phyloP scores from a whole-genome alignment of 169 alveolate genomes.

The Blepharisma undulans region DNA sequence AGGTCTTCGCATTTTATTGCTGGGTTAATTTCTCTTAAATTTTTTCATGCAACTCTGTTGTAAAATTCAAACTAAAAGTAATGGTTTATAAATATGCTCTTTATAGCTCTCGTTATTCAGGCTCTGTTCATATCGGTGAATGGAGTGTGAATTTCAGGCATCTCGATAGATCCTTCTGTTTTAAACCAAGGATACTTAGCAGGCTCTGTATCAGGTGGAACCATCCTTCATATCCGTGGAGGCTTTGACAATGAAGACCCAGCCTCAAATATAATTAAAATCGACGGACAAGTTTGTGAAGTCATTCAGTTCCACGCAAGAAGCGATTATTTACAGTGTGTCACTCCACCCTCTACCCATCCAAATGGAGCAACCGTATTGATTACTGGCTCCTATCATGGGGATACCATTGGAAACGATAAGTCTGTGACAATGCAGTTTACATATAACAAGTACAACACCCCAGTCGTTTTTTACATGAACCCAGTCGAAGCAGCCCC shows the following conservation, averaged over 20 bases:
- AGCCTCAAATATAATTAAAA: not conserved
- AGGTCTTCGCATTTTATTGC: not conserved
- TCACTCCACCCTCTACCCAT: not conserved
- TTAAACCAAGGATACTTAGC: not conserved
- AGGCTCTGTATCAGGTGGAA: conserved; percentile 27
- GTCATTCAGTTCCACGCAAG: not conserved
- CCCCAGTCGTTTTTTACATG: not conserved
- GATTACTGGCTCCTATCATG: not conserved
- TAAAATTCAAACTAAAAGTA: not conserved
- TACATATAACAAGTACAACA: not conserved
- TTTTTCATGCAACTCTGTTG: not conserved
- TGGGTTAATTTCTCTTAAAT: not conserved
- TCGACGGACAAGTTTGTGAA: not conserved
- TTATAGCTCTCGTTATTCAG: not conserved
- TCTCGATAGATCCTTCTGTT: not conserved
- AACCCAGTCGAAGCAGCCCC: conserved; percentile 34
- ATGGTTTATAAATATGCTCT: not conserved
- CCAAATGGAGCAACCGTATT: not conserved
- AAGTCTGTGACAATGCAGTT: not conserved
- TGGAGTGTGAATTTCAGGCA: not conserved
- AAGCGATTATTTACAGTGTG: not conserved
- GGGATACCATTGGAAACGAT: not conserved
- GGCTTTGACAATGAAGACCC: conserved; percentile 3
- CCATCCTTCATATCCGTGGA: not conserved
- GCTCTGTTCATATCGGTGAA: not conserved